Evolutionary conservation across 169 alveolate species (phyloP).

Genomic region (Perkinsus marinus): DNA sequence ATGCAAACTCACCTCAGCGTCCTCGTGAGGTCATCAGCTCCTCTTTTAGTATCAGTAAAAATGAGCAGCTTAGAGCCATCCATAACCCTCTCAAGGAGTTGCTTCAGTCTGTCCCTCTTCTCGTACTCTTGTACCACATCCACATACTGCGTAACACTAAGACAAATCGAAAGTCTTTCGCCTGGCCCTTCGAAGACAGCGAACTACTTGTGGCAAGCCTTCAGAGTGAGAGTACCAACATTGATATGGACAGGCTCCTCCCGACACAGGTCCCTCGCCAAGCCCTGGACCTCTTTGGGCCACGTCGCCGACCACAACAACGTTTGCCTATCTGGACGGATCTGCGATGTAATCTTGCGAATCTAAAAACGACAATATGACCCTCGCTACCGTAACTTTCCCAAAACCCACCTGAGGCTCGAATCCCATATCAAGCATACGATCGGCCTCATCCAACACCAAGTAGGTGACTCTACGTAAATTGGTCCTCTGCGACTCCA

Average conservation of each 20-base stretch:
- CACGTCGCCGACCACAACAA: conserved; percentile 97
- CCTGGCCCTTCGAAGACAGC: background rate
- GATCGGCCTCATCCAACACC: conserved; percentile 96
- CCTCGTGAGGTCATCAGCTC: conserved; percentile 17
- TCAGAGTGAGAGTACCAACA: conserved; percentile 77
- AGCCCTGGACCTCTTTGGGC: conserved; percentile 88
- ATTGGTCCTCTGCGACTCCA: conserved; percentile 75
- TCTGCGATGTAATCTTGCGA: conserved; percentile 75
- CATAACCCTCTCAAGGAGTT: conserved; percentile 39
- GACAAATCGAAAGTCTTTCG: background rate
- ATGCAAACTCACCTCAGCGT: background rate
- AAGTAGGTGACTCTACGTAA: conserved; percentile 90
- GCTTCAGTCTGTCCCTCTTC: conserved; percentile 32
- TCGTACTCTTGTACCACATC: conserved; percentile 52
- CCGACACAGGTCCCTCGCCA: conserved; percentile 81
- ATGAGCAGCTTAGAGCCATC: conserved; percentile 66
- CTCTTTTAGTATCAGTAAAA: conserved; percentile 71
- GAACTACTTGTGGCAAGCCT: conserved; percentile 61
- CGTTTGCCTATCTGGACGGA: conserved; percentile 78
- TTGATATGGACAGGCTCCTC: conserved; percentile 88
- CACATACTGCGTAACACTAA: background rate
- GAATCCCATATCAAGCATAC: conserved; percentile 98
- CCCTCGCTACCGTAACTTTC: background rate
- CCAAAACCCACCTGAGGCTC: conserved; percentile 79
- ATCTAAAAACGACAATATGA: conserved; percentile 27